phyloP scores from a whole-genome alignment of 768 basidiomycete species.

The Tricholoma saponaceum region DNA sequence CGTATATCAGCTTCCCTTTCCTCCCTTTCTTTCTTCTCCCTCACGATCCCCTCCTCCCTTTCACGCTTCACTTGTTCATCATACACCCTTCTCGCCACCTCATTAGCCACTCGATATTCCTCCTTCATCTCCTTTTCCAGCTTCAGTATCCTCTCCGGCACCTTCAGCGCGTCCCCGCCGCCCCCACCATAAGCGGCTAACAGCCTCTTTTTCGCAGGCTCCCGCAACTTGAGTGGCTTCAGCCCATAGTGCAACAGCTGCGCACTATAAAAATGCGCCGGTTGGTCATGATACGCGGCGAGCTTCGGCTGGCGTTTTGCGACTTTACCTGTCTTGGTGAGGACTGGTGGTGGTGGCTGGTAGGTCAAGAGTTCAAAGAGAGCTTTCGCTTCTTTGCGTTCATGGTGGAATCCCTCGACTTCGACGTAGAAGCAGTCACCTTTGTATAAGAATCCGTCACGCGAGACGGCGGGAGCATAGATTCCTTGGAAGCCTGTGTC shows the following conservation, averaged over 20 bases:
- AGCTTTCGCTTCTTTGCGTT: slow-evolving; percentile 12
- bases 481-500: no score
- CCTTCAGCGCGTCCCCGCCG: slow-evolving; percentile 11
- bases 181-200: slow-evolving; percentile 15
- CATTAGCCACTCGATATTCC: slow-evolving; percentile 18
- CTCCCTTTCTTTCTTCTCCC: not conserved
- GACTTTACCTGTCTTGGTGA: slow-evolving; percentile 24
- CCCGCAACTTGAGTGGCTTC: slow-evolving; percentile 20
- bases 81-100: slow-evolving; percentile 11
- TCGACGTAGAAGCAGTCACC: slow-evolving; percentile 16
- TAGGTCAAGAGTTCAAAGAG: slow-evolving; percentile 23
- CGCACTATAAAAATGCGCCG: slow-evolving; percentile 21
- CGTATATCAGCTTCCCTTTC: not conserved
- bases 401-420: slow-evolving; percentile 11
- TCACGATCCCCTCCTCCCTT: not conserved
- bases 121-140: slow-evolving; percentile 17
- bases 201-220: slow-evolving; percentile 22
- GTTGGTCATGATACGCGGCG: slow-evolving; percentile 17
- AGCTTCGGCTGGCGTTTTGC: slow-evolving; percentile 19
- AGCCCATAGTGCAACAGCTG: slow-evolving; percentile 27
- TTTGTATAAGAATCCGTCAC: slow-evolving; percentile 16
- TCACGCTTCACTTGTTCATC: slow-evolving; percentile 7
- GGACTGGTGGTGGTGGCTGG: slow-evolving; percentile 16
- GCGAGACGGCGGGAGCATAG: slow-evolving; percentile 14
- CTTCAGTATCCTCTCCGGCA: slow-evolving; percentile 17